These are phyloP conservation scores for Talaromyces albobiverticillius DNA, from an alignment of 2,329 filamentous ascomycete species.

Conservation along the genomic window DNA sequence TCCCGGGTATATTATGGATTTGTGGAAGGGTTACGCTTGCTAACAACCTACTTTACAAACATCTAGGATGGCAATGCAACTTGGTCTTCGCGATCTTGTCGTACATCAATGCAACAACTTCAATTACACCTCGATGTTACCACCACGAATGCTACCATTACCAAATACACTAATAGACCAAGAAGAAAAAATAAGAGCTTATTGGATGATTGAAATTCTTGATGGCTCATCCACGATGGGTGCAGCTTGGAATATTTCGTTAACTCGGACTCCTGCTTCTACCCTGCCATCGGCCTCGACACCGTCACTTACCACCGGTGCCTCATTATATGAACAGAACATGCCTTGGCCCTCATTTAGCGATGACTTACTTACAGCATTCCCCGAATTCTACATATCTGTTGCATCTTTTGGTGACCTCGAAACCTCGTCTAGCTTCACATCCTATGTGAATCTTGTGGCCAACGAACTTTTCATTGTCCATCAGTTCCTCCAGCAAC, in stretches of 20 bases:
- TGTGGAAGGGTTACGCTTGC: too few species aligned
- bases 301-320: too few species aligned
- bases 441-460: slow-evolving; percentile 5
- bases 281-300: neutral
- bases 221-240: slow-evolving; percentile 33
- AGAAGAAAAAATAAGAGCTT: slow-evolving; percentile 35
- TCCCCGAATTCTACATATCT: too few species aligned
- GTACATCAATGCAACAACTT: slow-evolving; percentile 28
- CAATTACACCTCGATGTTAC: slow-evolving; percentile 25
- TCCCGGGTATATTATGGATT: too few species aligned
- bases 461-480: slow-evolving; percentile 5
- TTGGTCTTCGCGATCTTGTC: slow-evolving; percentile 29
- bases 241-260: slow-evolving; percentile 24
- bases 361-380: too few species aligned
- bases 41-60: too few species aligned
- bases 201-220: slow-evolving; percentile 38
- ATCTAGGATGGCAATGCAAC: slow-evolving; percentile 27
- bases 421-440: too few species aligned
- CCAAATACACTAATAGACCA: slow-evolving; percentile 30
- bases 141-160: slow-evolving; percentile 23
- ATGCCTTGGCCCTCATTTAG: too few species aligned
- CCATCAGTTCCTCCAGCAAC: slow-evolving; percentile 6
- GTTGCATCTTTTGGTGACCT: too few species aligned
- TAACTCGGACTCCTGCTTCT: slow-evolving; percentile 5
- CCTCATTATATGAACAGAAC: too few species aligned